Percentiles rank a stretch among this genome's conserved stretches.
Conservation (phyloP, 2,329 filamentous ascomycete genomes). For the Calonectria montana region DNA sequence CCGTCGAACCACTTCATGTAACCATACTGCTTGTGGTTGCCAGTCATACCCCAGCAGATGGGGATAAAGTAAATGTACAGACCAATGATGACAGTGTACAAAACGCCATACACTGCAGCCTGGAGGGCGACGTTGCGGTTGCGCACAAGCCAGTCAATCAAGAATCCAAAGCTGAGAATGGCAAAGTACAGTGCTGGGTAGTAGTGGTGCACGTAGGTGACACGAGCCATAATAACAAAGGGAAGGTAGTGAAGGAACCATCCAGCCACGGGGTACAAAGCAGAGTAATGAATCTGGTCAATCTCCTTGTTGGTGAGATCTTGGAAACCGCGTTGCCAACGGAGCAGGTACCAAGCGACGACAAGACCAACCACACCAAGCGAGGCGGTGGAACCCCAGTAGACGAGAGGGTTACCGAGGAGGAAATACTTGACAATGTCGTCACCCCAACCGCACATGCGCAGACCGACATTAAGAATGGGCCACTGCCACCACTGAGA, state of each 20-base stretch:
- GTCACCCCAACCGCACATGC: constrained; percentile 99
- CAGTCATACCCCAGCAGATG: constrained; percentile 96
- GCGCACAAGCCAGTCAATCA: constrained; percentile 84
- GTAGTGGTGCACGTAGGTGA: constrained; percentile 99
- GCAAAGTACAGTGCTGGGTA: constrained; percentile 98
- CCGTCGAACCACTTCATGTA: constrained; percentile 94
- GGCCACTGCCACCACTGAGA: constrained; percentile 99
- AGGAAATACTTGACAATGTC: constrained; percentile 97
- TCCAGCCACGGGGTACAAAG: constrained; percentile 88
- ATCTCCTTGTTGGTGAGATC: constrained; percentile 85
- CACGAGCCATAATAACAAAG: constrained; percentile 97
- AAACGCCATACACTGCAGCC: constrained; percentile 74
- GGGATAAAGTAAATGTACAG: constrained; percentile 92
- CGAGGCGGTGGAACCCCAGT: constrained; percentile 90
- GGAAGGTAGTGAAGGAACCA: constrained; percentile 98
- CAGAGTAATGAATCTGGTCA: constrained; percentile 94
- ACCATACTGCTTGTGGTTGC: constrained; percentile 82
- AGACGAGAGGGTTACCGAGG: constrained; percentile 94
- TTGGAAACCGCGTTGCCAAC: constrained; percentile 94
- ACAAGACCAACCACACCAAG: constrained; percentile 79
- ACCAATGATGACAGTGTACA: constrained; percentile 81
- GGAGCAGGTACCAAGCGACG: constrained; percentile 85
- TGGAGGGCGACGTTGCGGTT: constrained; percentile 73
- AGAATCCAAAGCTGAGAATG: constrained; percentile 89
- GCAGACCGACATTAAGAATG: constrained; percentile 90